These are phyloP conservation scores for Panicum hallii DNA, from an alignment of 202 grass and related monocot species.

Conservation along the genomic window DNA sequence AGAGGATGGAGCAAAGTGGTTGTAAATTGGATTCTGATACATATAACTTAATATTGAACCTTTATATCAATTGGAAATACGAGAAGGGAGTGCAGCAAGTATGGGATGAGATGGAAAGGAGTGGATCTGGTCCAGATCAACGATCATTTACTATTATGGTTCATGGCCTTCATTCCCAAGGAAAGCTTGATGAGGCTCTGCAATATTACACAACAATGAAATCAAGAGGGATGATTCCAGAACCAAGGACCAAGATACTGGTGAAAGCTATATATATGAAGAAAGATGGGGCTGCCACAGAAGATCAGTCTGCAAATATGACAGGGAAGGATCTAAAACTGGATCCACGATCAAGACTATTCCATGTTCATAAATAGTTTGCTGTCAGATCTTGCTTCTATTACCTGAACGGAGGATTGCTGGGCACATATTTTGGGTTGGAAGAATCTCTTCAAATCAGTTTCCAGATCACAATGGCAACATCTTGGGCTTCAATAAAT, in stretches of 20 bases:
- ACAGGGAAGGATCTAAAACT: conserved; percentile 38
- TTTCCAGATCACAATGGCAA: not conserved
- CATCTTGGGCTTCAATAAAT: conserved; percentile 1
- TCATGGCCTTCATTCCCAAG: conserved; percentile 72
- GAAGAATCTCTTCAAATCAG: not conserved
- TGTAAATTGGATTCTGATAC: conserved; percentile 63
- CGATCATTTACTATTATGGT: conserved; percentile 74
- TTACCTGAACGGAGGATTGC: not conserved
- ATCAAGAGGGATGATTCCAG: conserved; percentile 70
- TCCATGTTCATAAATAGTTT: conserved; percentile 45
- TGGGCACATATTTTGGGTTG: not conserved
- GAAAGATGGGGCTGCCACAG: conserved; percentile 35
- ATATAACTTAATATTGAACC: conserved; percentile 76
- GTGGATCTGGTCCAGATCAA: conserved; percentile 75
- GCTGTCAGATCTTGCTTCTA: not conserved
- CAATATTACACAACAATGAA: conserved; percentile 71
- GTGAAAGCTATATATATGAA: conserved; percentile 72
- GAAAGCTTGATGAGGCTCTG: conserved; percentile 67
- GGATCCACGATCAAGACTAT: conserved; percentile 39
- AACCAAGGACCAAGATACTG: conserved; percentile 71
- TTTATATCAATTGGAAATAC: conserved; percentile 66
- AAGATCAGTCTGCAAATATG: conserved; percentile 28
- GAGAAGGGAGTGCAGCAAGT: conserved; percentile 54
- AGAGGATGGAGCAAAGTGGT: conserved; percentile 69
- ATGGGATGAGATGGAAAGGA: conserved; percentile 77